Base-by-base conservation (phyloP, 2,329 filamentous ascomycete genomes). In the Scortechinia acanthostroma region DNA sequence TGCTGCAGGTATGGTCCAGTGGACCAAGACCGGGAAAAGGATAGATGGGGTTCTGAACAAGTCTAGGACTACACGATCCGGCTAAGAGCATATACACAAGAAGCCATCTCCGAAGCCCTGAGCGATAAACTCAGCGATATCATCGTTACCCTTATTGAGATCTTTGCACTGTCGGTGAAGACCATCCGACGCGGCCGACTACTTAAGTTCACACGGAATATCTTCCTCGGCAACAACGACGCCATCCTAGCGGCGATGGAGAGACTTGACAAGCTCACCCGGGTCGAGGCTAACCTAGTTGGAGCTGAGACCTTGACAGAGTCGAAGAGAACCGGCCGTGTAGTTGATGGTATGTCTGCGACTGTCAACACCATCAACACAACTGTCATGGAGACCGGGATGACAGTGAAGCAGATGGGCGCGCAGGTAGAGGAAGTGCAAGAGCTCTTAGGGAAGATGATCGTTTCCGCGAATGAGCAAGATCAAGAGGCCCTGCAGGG, bases 21-120 rank as follows among this genome's bases (percentile, higher is more conserved):
- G 0, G 59, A 60, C 4, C 72, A 73, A 42, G 66, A 74, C 50
- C 60, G 61, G 4, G 71, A 73, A 4, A 51, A 66, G 2, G 66
- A 68, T n/a, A n/a, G n/a, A n/a, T n/a, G n/a, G 42, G 51, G 73
- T 20, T 67, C 73, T 51, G 60, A 60, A 10, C 60, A 62, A 22
- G 51, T 71, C 10, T 59, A 66, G 50, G 65, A 70, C 50, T 70
- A 71, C 33, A 71, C 67, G 3, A 53, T 57, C 4, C 58, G 68
- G 15, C 49, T 71, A 4, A 58, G 61, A 15, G 61, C 70, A 17
- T 71, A 72, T 37, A 52, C 65, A 4, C 58, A 60, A 17, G 55
- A 65, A 20, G 46, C 56, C 10, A 58, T 72, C 48, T 69, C 66
- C 0, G 40, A 48, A 1, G 56, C 64, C 17, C 53, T 71, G 3